These are phyloP conservation scores for Leccinum ochraceum DNA, from an alignment of 768 basidiomycete genomes.

Conservation along the genomic window DNA sequence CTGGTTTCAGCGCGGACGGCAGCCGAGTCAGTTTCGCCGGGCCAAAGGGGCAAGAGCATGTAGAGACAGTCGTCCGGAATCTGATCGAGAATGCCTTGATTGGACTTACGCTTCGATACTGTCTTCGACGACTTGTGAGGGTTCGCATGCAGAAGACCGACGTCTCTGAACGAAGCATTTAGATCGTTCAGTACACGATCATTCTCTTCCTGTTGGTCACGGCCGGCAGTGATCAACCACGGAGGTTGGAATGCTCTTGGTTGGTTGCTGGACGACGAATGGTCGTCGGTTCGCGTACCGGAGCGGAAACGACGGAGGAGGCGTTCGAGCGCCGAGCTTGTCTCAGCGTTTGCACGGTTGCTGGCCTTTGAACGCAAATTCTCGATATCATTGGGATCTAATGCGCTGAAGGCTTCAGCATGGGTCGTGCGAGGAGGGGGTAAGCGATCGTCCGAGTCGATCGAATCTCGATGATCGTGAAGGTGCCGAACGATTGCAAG, in stretches of 20 bases:
- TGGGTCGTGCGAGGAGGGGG: conserved; percentile 58
- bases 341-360: conserved; percentile 25
- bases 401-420: conserved; percentile 59
- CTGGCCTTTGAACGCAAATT: conserved; percentile 37
- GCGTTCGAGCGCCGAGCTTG: conserved; percentile 23
- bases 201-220: conserved; percentile 66
- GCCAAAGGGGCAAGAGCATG: conserved; percentile 88
- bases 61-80: conserved; percentile 71
- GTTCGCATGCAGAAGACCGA: conserved; percentile 68
- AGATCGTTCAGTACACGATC: conserved; percentile 69
- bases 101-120: conserved; percentile 20
- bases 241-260: conserved; percentile 44
- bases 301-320: conserved; percentile 25
- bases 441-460: conserved; percentile 27
- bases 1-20: conserved; percentile 22
- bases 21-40: conserved; percentile 64
- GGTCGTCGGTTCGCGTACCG: conserved; percentile 24
- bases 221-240: conserved; percentile 68
- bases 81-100: conserved; percentile 52
- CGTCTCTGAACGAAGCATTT: conserved; percentile 76
- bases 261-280: conserved; percentile 25
- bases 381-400: conserved; percentile 56
- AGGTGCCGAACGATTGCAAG: conserved; percentile 12
- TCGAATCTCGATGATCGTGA: conserved; percentile 27
- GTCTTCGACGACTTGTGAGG: conserved; percentile 33